Conservation (phyloP, 129 eudicot genomes). For the Artemisia argyi region DNA sequence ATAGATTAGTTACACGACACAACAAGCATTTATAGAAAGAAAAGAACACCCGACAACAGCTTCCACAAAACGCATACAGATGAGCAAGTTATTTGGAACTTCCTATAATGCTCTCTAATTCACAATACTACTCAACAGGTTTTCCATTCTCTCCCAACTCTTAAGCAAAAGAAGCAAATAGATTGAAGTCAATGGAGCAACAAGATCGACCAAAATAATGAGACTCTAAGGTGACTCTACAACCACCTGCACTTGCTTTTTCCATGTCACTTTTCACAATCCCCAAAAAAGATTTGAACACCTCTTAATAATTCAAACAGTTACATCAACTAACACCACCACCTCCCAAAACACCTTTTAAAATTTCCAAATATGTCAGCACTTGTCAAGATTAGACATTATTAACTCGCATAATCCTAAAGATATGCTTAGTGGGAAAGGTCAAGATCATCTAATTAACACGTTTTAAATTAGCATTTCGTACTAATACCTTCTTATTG, state of each 20-base stretch:
- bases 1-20: too few relatives aligned
- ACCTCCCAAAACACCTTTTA: constrained; percentile 25
- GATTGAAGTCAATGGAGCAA: constrained; percentile 10
- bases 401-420: constrained; percentile 1
- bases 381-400: constrained; percentile 16
- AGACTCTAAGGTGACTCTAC: constrained; percentile 28
- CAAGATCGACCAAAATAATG: constrained; percentile 18
- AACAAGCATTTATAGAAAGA: too few relatives aligned
- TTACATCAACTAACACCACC: constrained; percentile 27
- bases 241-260: constrained; percentile 26
- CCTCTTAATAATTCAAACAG: constrained; percentile 29
- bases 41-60: too few relatives aligned
- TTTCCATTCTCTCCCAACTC: background rate
- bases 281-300: constrained; percentile 14
- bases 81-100: background rate
- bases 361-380: background rate
- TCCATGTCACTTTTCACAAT: constrained; percentile 40
- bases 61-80: too few relatives aligned
- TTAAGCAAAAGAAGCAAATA: background rate
- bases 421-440: background rate
- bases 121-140: background rate
- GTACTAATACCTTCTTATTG: background rate
- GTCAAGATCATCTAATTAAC: background rate
- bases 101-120: background rate
- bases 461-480: background rate